Evolutionary conservation across 495 filamentous ascomycete genomes (phyloP).

Genomic region (Hypoxylon intermedium): DNA sequence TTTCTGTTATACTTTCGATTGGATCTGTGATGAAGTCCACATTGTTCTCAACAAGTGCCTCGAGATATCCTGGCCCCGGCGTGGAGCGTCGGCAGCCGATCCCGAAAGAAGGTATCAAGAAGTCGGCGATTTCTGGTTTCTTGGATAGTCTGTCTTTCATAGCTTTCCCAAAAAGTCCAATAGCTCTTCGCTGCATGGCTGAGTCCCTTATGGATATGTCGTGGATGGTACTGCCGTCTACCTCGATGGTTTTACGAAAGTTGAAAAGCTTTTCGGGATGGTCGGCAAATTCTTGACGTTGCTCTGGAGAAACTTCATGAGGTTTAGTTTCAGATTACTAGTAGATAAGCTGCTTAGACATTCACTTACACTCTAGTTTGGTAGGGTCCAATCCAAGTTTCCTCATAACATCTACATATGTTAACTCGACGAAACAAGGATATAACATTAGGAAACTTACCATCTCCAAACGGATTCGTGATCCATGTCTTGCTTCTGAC

Average conservation of each 20-base stretch:
- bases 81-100: constrained; percentile 76
- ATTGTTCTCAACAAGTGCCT: constrained; percentile 67
- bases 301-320: constrained; percentile 44
- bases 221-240: constrained; percentile 47
- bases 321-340: neutral
- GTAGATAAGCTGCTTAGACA: neutral
- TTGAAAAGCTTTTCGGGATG: constrained; percentile 44
- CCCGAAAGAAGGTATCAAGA: constrained; percentile 64
- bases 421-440: constrained; percentile 3
- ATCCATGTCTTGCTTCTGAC: constrained; percentile 76
- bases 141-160: constrained; percentile 46
- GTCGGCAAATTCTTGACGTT: constrained; percentile 41
- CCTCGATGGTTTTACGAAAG: constrained; percentile 53
- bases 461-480: constrained; percentile 48
- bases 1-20: constrained; percentile 61
- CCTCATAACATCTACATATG: constrained; percentile 40
- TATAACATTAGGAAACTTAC: constrained; percentile 28
- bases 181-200: constrained; percentile 38
- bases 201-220: constrained; percentile 46
- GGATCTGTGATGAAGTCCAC: constrained; percentile 63
- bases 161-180: constrained; percentile 32
- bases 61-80: constrained; percentile 74
- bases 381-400: constrained; percentile 49
- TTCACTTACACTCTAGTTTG: constrained; percentile 45
- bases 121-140: constrained; percentile 47